Evolutionary conservation across 805 yeast species (phyloP).

Genomic region (Candida namnaoensis): DNA sequence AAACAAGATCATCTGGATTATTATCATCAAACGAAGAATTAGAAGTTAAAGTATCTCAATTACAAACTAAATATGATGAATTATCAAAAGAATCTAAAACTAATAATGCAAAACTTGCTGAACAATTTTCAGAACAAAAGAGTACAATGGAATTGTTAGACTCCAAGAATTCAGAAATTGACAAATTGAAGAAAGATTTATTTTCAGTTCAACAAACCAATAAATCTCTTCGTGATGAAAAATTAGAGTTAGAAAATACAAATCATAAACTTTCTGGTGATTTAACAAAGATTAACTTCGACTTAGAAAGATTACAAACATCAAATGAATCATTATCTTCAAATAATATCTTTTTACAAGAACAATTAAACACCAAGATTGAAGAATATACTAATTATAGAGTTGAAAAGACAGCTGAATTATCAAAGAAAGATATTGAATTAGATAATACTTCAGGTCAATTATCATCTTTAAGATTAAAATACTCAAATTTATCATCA

Average conservation of each 20-base stretch:
- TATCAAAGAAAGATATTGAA: slow-evolving; percentile 17
- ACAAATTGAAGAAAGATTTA: slow-evolving; percentile 27
- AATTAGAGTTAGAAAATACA: slow-evolving; percentile 29
- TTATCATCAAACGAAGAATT: slow-evolving; percentile 15
- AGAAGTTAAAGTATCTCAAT: slow-evolving; percentile 6
- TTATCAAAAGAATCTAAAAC: slow-evolving; percentile 3
- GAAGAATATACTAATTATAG: slow-evolving; percentile 21
- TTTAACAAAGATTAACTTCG: slow-evolving; percentile 21
- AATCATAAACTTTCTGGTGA: slow-evolving; percentile 20
- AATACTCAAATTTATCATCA: slow-evolving; percentile 21
- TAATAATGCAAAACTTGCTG: slow-evolving; percentile 6
- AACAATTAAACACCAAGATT: slow-evolving; percentile 18
- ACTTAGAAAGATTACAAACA: slow-evolving; percentile 27
- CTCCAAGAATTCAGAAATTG: slow-evolving; percentile 26
- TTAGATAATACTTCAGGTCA: slow-evolving; percentile 21
- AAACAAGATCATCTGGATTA: slow-evolving; percentile 12
- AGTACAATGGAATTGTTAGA: slow-evolving; percentile 25
- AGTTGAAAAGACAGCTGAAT: slow-evolving; percentile 17
- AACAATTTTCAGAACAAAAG: slow-evolving; percentile 17
- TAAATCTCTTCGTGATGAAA: slow-evolving; percentile 27
- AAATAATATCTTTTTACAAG: background rate
- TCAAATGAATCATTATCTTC: slow-evolving; percentile 31
- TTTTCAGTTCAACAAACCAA: slow-evolving; percentile 24
- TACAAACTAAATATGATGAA: slow-evolving; percentile 6
- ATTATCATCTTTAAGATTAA: slow-evolving; percentile 17